These are phyloP conservation scores for Zoysia japonica DNA, from an alignment of 176 grass and related monocot species.

Conservation along the genomic window DNA sequence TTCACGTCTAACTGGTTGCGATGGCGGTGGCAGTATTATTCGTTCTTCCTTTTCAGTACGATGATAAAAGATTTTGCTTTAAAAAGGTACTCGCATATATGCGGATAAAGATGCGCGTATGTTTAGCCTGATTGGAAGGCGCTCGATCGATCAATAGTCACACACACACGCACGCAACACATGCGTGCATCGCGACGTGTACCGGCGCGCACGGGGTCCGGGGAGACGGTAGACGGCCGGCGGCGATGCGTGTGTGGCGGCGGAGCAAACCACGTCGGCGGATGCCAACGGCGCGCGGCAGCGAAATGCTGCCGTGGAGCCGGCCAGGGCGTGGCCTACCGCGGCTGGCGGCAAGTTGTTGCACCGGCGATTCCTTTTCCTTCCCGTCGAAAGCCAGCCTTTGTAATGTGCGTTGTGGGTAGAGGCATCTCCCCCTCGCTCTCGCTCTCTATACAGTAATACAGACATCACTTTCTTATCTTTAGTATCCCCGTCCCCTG, in stretches of 20 bases:
- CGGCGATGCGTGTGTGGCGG: conserved; percentile 30
- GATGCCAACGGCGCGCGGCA: conserved; percentile 19
- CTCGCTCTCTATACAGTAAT: neutral
- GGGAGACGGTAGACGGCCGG: neutral
- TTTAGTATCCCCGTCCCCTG: conserved; percentile 50
- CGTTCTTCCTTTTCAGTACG: too few relatives aligned
- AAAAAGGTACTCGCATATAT: too few relatives aligned
- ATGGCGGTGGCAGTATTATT: too few relatives aligned
- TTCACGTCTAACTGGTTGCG: too few relatives aligned
- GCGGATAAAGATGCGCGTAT: too few relatives aligned
- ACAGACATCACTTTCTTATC: conserved; percentile 58
- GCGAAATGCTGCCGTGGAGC: conserved; percentile 35
- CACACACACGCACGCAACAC: neutral
- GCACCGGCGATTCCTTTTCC: conserved; percentile 48
- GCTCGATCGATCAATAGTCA: neutral
- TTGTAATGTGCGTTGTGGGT: conserved; percentile 18
- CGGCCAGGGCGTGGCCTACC: conserved; percentile 36
- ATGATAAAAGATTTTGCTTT: too few relatives aligned
- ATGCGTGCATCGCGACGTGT: neutral
- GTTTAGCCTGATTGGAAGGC: too few relatives aligned
- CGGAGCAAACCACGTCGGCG: conserved; percentile 50
- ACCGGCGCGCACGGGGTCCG: neutral
- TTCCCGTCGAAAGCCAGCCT: neutral
- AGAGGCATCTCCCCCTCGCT: conserved; percentile 13
- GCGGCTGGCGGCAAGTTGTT: conserved; percentile 42